Conservation (phyloP, 2,329 filamentous ascomycete genomes). For the Cercospora janseana region DNA sequence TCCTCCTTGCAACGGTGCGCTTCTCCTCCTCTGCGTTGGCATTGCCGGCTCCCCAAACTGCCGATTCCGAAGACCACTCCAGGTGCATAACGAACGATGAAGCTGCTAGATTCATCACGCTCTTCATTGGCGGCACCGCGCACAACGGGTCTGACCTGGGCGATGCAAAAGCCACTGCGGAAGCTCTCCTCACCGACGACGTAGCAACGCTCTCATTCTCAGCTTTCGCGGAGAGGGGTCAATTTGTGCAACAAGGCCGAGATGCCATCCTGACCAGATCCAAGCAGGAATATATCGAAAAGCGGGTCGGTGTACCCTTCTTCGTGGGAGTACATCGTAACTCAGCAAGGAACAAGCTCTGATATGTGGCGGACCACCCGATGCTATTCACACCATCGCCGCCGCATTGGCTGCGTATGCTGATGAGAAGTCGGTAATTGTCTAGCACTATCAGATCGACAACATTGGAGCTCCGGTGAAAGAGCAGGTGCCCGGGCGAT, state of each 20-base stretch:
- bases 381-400: constrained; percentile 5
- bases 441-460: constrained; percentile 13
- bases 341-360: neutral
- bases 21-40: neutral
- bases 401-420: constrained; percentile 15
- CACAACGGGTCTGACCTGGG: constrained; percentile 12
- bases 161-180: constrained; percentile 10
- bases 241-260: neutral
- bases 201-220: constrained; percentile 13
- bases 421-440: constrained; percentile 11
- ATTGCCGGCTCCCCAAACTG: neutral
- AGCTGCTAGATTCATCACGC: constrained; percentile 5
- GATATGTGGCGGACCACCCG: neutral
- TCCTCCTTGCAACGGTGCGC: neutral
- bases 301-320: neutral
- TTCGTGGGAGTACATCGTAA: neutral
- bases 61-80: constrained; percentile 1
- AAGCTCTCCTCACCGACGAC: constrained; percentile 13
- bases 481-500: neutral
- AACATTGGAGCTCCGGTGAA: neutral
- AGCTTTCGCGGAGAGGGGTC: neutral
- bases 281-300: constrained; percentile 9
- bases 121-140: constrained; percentile 8
- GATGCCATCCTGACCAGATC: constrained; percentile 4
- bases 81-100: constrained; percentile 9